Conservation (phyloP, 495 filamentous ascomycete species). For the Penicillium fimorum region DNA sequence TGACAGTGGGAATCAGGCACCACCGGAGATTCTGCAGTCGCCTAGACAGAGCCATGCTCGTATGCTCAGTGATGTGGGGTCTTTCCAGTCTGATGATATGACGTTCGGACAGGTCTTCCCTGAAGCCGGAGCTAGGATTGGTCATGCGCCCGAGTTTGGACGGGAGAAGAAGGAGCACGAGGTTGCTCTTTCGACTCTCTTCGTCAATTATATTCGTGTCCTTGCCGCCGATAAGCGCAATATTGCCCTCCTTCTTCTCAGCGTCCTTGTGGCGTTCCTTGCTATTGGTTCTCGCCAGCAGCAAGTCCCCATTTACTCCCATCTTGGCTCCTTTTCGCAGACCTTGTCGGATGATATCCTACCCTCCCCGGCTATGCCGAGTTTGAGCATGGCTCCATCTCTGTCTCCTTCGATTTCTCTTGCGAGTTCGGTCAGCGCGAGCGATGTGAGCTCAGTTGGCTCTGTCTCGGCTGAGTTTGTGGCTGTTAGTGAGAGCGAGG, state of each 20-base stretch:
- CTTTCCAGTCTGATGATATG: conserved; percentile 4
- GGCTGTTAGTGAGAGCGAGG: not conserved
- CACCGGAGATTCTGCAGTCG: conserved; percentile 3
- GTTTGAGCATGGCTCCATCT: conserved; percentile 10
- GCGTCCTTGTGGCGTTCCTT: conserved; percentile 58
- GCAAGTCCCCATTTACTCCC: conserved; percentile 8
- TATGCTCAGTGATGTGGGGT: conserved; percentile 10
- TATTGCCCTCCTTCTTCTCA: conserved; percentile 62
- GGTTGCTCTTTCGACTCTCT: conserved; percentile 55
- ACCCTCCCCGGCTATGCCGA: conserved; percentile 2
- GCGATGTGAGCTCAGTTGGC: not conserved
- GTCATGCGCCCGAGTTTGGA: not conserved
- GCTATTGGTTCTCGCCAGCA: conserved; percentile 30
- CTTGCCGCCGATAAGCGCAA: conserved; percentile 70
- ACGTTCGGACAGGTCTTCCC: not conserved
- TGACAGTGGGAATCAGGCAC: not conserved
- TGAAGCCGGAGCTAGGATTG: not conserved
- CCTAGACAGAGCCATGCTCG: conserved; percentile 13
- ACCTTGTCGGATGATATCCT: conserved; percentile 16
- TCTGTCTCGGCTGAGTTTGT: not conserved
- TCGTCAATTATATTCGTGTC: conserved; percentile 67
- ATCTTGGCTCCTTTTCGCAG: conserved; percentile 18
- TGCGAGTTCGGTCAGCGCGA: not conserved
- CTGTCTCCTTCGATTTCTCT: not conserved
- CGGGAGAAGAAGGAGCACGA: conserved; percentile 19